phyloP scores from a whole-genome alignment of 1,284 basidiomycete species.

The Thecaphora frezii region DNA sequence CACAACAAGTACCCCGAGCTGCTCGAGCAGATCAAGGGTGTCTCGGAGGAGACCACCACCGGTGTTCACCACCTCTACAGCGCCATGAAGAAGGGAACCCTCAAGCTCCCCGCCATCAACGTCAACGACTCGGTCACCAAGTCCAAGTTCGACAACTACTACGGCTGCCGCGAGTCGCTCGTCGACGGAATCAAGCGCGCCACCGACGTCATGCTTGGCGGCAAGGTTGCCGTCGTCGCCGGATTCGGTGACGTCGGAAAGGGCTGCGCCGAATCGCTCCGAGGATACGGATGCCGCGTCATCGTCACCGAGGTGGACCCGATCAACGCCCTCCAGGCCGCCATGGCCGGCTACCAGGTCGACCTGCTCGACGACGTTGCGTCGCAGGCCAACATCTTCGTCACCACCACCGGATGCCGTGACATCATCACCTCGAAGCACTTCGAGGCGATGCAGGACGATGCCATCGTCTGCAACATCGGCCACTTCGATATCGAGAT shows the following conservation, averaged over 20 bases:
- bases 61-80: slow-evolving; percentile 99
- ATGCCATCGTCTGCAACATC: slow-evolving; percentile 98
- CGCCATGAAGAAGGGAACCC: slow-evolving; percentile 88
- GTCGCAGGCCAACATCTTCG: slow-evolving; percentile 83
- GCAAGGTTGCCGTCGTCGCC: slow-evolving; percentile 97
- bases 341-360: slow-evolving; percentile 99
- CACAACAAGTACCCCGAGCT: slow-evolving; percentile 73
- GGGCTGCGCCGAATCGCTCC: slow-evolving; percentile 96
- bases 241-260: slow-evolving; percentile 99
- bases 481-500: slow-evolving; percentile 99
- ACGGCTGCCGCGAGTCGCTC: slow-evolving; percentile 89
- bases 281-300: slow-evolving; percentile 94
- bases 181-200: slow-evolving; percentile 99
- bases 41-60: slow-evolving; percentile 99
- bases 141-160: slow-evolving; percentile 83
- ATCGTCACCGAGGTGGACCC: slow-evolving; percentile 98
- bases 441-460: slow-evolving; percentile 92
- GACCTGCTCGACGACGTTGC: slow-evolving; percentile 98
- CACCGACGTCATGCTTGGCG: slow-evolving; percentile 99
- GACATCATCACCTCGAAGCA: slow-evolving; percentile 95
- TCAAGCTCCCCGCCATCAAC: slow-evolving; percentile 99
- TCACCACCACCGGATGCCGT: slow-evolving; percentile 97
- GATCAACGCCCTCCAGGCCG: slow-evolving; percentile 98
- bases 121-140: slow-evolving; percentile 95
- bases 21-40: slow-evolving; percentile 67